Conservation (phyloP, 208 protist genomes). For the Porcisia deanei region DNA sequence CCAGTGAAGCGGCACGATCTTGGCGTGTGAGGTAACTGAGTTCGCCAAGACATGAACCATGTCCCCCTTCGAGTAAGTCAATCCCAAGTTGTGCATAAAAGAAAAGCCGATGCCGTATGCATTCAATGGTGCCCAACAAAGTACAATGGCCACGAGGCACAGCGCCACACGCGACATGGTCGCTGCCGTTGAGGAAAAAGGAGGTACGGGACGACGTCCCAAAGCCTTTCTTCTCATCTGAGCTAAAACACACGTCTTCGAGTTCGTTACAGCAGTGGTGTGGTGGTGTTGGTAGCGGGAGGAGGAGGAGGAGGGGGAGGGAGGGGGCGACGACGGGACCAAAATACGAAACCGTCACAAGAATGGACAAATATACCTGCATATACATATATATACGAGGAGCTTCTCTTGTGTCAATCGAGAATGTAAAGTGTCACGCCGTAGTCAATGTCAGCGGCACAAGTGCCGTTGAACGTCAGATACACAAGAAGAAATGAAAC, state of each 20-base stretch:
- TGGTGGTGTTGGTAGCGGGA: neutral
- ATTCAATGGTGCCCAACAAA: constrained; percentile 9
- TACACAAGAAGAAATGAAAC: neutral
- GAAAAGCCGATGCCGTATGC: constrained; percentile 12
- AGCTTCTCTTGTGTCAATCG: neutral
- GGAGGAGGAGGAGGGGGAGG: too few relatives aligned
- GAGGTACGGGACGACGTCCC: neutral
- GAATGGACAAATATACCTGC: too few relatives aligned
- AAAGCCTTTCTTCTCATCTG: neutral
- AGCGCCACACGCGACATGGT: neutral
- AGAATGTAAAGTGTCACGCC: neutral
- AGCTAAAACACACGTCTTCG: neutral
- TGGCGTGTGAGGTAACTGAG: constrained; percentile 18
- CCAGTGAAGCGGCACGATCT: constrained; percentile 25
- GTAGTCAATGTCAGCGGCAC: neutral
- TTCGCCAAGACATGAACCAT: constrained; percentile 13
- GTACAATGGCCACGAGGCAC: neutral
- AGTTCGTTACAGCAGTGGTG: neutral
- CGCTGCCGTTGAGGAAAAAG: neutral
- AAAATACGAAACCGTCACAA: too few relatives aligned
- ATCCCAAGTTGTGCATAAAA: constrained; percentile 20
- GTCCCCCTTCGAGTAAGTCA: neutral
- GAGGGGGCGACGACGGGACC: too few relatives aligned
- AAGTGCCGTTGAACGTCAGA: neutral
- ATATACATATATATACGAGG: neutral